Percentiles rank a stretch among this genome's conserved stretches.
Conservation (phyloP, 176 grass and related monocot species). For the Dactylis glomerata region DNA sequence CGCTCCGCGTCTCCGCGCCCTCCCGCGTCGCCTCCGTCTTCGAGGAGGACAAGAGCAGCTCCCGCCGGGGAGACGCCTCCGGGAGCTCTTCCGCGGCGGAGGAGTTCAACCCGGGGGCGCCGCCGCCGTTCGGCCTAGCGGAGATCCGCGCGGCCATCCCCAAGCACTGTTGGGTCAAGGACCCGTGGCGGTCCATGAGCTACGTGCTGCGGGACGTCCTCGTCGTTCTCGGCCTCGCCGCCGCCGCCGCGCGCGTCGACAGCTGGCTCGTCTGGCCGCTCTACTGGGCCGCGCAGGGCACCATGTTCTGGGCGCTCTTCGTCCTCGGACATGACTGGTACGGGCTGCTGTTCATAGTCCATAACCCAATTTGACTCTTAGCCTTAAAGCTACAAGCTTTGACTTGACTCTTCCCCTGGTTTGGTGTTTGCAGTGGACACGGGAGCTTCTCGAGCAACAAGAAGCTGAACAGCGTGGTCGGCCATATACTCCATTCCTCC, state of each 20-base stretch:
- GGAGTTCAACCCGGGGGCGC: constrained; percentile 60
- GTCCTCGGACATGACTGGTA: constrained; percentile 98
- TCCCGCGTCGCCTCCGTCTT: constrained; percentile 29
- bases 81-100: background rate
- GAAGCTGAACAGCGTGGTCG: constrained; percentile 87
- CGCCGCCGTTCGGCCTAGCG: constrained; percentile 73
- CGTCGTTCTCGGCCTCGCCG: constrained; percentile 76
- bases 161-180: constrained; percentile 96
- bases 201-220: constrained; percentile 80
- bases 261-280: constrained; percentile 93
- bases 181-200: constrained; percentile 80
- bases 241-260: constrained; percentile 61
- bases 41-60: constrained; percentile 27
- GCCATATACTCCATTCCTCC: constrained; percentile 96
- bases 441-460: constrained; percentile 83
- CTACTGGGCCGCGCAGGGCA: constrained; percentile 94
- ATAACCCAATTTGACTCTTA: constrained; percentile 2
- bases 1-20: constrained; percentile 66
- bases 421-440: constrained; percentile 64
- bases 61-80: background rate
- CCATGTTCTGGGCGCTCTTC: constrained; percentile 98
- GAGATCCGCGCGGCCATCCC: constrained; percentile 89
- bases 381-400: background rate
- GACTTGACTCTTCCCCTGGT: constrained; percentile 19
- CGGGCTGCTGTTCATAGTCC: background rate